Evolutionary conservation across 805 yeast species (phyloP).

Genomic region (Candida pseudofarinosa): DNA sequence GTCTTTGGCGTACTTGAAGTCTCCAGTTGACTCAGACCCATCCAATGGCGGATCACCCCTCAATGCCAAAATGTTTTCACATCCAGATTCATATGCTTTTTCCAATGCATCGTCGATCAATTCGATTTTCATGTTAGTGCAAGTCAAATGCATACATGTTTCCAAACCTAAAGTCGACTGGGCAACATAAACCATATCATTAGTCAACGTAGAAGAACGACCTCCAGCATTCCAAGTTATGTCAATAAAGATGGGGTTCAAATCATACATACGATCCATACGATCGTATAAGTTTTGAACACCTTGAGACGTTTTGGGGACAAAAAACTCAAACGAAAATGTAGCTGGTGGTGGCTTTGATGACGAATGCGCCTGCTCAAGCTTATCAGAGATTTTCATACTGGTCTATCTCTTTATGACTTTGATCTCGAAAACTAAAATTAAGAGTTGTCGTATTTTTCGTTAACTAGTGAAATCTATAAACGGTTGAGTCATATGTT

Average conservation of each 20-base stretch:
- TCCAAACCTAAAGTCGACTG: conserved; percentile 88
- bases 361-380: conserved; percentile 38
- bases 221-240: conserved; percentile 99
- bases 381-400: conserved; percentile 42
- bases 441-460: not conserved
- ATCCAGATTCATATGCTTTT: conserved; percentile 85
- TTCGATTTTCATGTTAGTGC: conserved; percentile 86
- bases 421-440: not conserved
- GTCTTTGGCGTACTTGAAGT: conserved; percentile 85
- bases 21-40: conserved; percentile 73
- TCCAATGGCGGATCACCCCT: conserved; percentile 93
- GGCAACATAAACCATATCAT: conserved; percentile 87
- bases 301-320: conserved; percentile 96
- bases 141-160: conserved; percentile 97
- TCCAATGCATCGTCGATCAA: conserved; percentile 80
- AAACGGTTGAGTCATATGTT: not conserved
- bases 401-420: conserved; percentile 1
- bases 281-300: conserved; percentile 93
- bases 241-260: conserved; percentile 88
- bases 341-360: conserved; percentile 54
- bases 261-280: conserved; percentile 94
- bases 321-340: conserved; percentile 94
- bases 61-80: conserved; percentile 90
- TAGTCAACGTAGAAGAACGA: conserved; percentile 72
- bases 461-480: not conserved